Base-by-base conservation (phyloP, 192 early-diverging fungal species). In the Dispira simplex region DNA sequence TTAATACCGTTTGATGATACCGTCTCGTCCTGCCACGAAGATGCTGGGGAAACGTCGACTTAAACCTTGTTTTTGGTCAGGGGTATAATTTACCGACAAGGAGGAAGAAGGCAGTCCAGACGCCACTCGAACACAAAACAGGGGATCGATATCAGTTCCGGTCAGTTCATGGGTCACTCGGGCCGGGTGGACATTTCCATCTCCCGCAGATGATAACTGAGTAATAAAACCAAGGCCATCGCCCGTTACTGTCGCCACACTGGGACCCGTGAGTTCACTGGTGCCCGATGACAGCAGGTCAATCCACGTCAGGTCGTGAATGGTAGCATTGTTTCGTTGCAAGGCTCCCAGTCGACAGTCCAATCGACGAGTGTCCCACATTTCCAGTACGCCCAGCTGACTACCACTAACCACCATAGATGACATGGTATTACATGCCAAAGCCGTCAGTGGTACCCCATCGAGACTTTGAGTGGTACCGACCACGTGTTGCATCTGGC, bases 161-260 rank as follows among this genome's bases (percentile, higher is more conserved):
- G 59, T 62, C 43, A 62, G 59, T 45, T 62, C 59, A 43, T 62
- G 59, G 16, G 59, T 62, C 56, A 58, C 56, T 18, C 18, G 26
- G 18, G 10, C 10, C 18, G 51, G n/a, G 21, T 53, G 12, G 8
- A 25, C 51, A n/a, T 20, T 18, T 20, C 18, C 51, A 53, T 20
- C 26, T 2, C 18, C 26, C 6, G 32, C 6, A 39, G 32, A 39
- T 39, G 32, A 39, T 6, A 39, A 39, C n/a, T 53, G 51, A 26
- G 51, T 9, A 53, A 53, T 53, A 26, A 53, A 53, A 20, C 13
- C 9, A 26, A 20, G 26, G 21, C 51, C 51, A 53, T 53, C 51
- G 10, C 26, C 21, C 51, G 51, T 53, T 53, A 53, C 51, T 9
- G 21, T 11, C 32, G 32, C 32, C 32, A 39, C 32, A 39, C 32